phyloP scores from a whole-genome alignment of 371 early-diverging fungal species.

The Mucor indicus region DNA sequence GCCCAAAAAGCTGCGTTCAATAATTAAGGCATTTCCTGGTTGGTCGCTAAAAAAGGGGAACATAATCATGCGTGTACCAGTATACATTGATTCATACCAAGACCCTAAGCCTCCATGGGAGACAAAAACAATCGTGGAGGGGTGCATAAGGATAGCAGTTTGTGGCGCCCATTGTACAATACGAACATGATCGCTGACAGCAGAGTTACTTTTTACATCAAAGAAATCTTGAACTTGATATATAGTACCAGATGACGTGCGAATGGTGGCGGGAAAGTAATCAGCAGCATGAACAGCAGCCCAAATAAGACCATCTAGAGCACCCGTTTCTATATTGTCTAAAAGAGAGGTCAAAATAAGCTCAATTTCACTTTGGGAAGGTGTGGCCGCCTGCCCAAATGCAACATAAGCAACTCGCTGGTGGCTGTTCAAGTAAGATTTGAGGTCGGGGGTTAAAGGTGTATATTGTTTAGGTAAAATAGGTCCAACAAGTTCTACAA shows the following conservation, averaged over 20 bases:
- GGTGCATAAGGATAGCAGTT: constrained; percentile 32
- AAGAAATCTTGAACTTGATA: neutral
- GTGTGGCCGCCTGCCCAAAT: constrained; percentile 28
- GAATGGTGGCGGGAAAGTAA: constrained; percentile 6
- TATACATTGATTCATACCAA: constrained; percentile 28
- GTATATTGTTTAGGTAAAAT: constrained; percentile 21
- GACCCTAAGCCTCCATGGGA: constrained; percentile 40
- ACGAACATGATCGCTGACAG: too few relatives aligned
- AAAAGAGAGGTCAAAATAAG: constrained; percentile 20
- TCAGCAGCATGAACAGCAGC: constrained; percentile 4
- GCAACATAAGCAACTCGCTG: constrained; percentile 30
- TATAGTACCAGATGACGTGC: neutral
- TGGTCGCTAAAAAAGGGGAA: constrained; percentile 47
- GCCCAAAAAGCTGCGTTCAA: constrained; percentile 6
- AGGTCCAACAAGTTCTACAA: constrained; percentile 33
- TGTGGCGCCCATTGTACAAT: constrained; percentile 37
- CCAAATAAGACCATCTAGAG: constrained; percentile 38
- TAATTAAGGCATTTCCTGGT: constrained; percentile 6
- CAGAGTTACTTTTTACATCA: neutral
- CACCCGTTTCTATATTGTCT: constrained; percentile 14
- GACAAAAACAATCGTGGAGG: constrained; percentile 28
- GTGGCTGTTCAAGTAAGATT: constrained; percentile 14
- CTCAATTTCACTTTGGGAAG: constrained; percentile 1
- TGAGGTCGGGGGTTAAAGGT: constrained; percentile 4
- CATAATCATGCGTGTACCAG: constrained; percentile 28